These are phyloP conservation scores for Mangifera indica DNA, from an alignment of 345 rosid species.

Conservation along the genomic window DNA sequence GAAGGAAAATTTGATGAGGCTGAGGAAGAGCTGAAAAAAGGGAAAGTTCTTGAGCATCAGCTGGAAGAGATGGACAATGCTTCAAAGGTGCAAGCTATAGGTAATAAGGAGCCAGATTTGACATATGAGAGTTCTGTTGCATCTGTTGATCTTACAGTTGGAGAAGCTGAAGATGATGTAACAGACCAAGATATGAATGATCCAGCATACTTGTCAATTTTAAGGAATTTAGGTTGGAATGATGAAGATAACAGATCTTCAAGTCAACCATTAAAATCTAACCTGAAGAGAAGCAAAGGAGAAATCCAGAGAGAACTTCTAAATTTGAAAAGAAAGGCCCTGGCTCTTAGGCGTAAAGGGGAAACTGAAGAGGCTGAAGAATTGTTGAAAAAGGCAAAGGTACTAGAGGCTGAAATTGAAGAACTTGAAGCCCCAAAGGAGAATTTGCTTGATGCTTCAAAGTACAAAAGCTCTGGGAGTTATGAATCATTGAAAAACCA, in stretches of 20 bases:
- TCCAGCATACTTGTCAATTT: conserved; percentile 54
- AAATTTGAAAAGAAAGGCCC: conserved; percentile 59
- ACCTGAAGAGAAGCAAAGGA: conserved; percentile 41
- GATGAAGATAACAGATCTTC: conserved; percentile 43
- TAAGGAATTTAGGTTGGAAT: conserved; percentile 67
- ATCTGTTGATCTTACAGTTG: conserved; percentile 29
- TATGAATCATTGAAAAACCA: conserved; percentile 17
- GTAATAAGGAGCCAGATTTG: conserved; percentile 23
- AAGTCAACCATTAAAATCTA: conserved; percentile 21
- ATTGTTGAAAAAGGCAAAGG: conserved; percentile 41
- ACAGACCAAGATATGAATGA: conserved; percentile 72
- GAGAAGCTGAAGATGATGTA: conserved; percentile 50
- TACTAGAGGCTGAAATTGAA: conserved; percentile 52
- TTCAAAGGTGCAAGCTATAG: conserved; percentile 34
- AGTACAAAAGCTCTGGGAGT: conserved; percentile 19
- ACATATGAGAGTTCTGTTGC: conserved; percentile 26
- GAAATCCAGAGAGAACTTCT: conserved; percentile 60
- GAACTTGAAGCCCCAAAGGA: conserved; percentile 42
- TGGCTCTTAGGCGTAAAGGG: conserved; percentile 55
- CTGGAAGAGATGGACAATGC: conserved; percentile 62
- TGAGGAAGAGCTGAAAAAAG: conserved; percentile 67
- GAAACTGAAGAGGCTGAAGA: conserved; percentile 55
- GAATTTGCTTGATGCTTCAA: conserved; percentile 24
- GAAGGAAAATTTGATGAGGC: conserved; percentile 71
- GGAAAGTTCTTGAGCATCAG: conserved; percentile 60